Base-by-base conservation (phyloP, 768 basidiomycete genomes). In the Gymnopilus junonius region DNA sequence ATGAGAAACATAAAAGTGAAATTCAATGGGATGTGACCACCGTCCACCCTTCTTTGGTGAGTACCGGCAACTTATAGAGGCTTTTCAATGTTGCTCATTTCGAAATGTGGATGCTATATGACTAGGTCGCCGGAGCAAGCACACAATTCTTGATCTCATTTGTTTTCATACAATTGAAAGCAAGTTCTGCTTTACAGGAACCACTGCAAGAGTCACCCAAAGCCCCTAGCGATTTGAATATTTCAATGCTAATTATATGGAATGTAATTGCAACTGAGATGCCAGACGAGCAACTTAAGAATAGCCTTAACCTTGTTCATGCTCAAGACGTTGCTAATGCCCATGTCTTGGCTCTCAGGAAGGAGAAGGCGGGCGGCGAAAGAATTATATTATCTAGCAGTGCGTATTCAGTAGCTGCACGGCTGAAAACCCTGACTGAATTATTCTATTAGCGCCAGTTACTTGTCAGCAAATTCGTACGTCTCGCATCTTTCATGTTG, bases 321-420 rank as follows among this genome's bases (percentile, higher is more conserved):
- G 83, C 86, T 4, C 78, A 83, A 12, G 85, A 87, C 69, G 68
- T 86, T 29, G 87, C 85, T 0, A 76, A 79, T 27, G 87, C 83
- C 0, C 88, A 90, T 70, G 76, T 78, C 2, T 69, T 75, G 10
- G 85, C 85, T 4, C 71, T 91, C 27, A 78, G 78, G 50, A 81
- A 77, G 57, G 75, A 79, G 20, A 80, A 76, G 3, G 87, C 87
- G 0, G 81, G 80, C 4, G 84, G 84, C 1, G 77, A 89, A 55
- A 76, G 89, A 34, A 81, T 89, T 67, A 79, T 90, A 67, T 64
- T 85, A 1, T 45, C 57, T 10, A 40, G 23, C 51, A 46, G 64
- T 54, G 48, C 37, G 23, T 54, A n/a, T 32, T 10, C 32, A 17
- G 1, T 31, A 8, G n/a, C n/a, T n/a, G n/a, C n/a, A n/a, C n/a